phyloP scores from a whole-genome alignment of 2,329 filamentous ascomycete genomes.

The Paramyrothecium sp. region DNA sequence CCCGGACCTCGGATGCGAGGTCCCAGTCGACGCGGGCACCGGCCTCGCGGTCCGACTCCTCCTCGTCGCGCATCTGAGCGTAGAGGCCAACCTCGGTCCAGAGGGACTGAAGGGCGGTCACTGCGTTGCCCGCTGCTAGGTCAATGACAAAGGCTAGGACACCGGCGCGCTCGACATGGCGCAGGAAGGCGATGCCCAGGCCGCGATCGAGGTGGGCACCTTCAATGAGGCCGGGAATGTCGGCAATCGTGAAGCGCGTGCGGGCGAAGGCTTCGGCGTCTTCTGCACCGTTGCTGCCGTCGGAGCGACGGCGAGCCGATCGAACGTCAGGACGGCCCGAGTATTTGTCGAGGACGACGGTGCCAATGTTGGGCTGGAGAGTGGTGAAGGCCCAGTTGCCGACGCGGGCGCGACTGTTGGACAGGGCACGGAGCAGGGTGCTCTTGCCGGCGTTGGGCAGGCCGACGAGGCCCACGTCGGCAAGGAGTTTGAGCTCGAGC shows the following conservation, averaged over 20 bases:
- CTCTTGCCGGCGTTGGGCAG: constrained; percentile 96
- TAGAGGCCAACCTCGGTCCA: constrained; percentile 93
- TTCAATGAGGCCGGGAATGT: constrained; percentile 92
- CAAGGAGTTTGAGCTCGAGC: constrained; percentile 90
- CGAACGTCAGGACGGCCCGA: constrained; percentile 65
- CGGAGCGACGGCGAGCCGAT: constrained; percentile 30
- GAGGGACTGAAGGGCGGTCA: constrained; percentile 73
- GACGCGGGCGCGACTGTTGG: constrained; percentile 83
- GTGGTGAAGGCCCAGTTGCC: constrained; percentile 98
- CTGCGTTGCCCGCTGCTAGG: constrained; percentile 74
- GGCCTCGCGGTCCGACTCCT: constrained; percentile 64
- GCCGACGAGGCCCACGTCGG: constrained; percentile 91
- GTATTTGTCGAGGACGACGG: constrained; percentile 87
- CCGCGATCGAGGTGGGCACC: constrained; percentile 91
- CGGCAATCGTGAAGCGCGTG: constrained; percentile 87
- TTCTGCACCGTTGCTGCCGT: constrained; percentile 35
- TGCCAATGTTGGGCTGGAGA: constrained; percentile 91
- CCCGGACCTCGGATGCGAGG: constrained; percentile 44
- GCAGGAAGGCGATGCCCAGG: constrained; percentile 85
- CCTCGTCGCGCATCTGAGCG: constrained; percentile 72
- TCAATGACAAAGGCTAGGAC: constrained; percentile 95
- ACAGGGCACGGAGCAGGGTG: constrained; percentile 83
- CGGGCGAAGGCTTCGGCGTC: constrained; percentile 54
- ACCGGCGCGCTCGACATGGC: constrained; percentile 90
- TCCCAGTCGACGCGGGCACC: constrained; percentile 57